Evolutionary conservation across 116 monocot species (phyloP), one percentile per base, ranked within the genome.

Genomic region (Papilionanthe hybrid): DNA sequence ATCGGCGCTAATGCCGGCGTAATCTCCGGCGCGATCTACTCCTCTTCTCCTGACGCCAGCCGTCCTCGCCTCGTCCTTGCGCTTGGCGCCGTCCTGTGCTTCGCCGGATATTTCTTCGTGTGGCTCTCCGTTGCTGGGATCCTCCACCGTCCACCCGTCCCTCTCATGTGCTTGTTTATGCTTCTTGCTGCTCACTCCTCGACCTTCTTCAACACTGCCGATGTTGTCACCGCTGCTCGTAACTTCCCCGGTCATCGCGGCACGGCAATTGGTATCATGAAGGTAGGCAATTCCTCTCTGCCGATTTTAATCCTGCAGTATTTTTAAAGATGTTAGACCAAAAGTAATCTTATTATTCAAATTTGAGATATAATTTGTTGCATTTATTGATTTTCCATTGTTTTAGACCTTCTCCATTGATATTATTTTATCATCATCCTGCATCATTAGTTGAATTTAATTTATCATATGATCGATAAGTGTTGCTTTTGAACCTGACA

Each of bases 241-340:
- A 95, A 93, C 63, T 95, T 95, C 60, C 91, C 92, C 22, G 58
- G 47, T 9, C 78, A 82, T 72, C 84, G 95, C 2, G 95, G 95
- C 72, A 92, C 93, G 22, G 89, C 78, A 27, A 83, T 95, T 30
- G 95, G 95, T 10, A 92, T 92, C 87, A 95, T 95, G 95, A 91
- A 95, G 91, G 91, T 91, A 49, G 10, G 44, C 15, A 17, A 71
- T 71, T 32, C 32, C 28, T 74, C 30, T 66, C 69, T 10, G 17
- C 53, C 18, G 17, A 4, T 53, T 53, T n/a, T n/a, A n/a, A n/a
- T n/a, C n/a, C n/a, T n/a, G n/a, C n/a, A n/a, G n/a, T n/a, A n/a
- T n/a, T n/a, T n/a, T n/a, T n/a, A n/a, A n/a, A n/a, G n/a, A n/a
- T n/a, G n/a, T n/a, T n/a, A n/a, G n/a, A n/a, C n/a, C n/a, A n/a